Evolutionary conservation across 2,329 filamentous ascomycete genomes (phyloP).

Genomic region (Rhynchosporium agropyri): DNA sequence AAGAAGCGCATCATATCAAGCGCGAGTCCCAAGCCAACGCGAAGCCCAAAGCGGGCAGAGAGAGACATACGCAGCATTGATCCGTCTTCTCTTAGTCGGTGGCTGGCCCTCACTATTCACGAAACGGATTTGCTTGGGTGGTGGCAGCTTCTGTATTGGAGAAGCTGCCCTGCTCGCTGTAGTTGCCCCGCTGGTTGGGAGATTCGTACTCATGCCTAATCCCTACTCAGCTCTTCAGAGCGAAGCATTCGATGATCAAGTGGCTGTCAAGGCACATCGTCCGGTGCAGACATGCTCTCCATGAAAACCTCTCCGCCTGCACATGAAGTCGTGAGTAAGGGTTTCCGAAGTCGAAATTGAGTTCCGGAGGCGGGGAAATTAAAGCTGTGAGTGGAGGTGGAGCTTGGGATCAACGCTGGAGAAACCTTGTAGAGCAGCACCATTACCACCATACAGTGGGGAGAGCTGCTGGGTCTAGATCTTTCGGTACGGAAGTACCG

Average conservation of each 20-base stretch:
- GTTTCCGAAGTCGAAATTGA: not conserved
- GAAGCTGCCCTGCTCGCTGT: conserved; percentile 12
- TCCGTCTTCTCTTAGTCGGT: conserved; percentile 75
- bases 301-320: not conserved
- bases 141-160: conserved; percentile 31
- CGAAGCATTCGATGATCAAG: conserved; percentile 14
- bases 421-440: not conserved
- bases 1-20: conserved; percentile 16
- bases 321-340: not conserved
- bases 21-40: conserved; percentile 27
- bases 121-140: conserved; percentile 70
- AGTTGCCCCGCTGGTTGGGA: conserved; percentile 22
- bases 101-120: conserved; percentile 82
- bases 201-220: conserved; percentile 30
- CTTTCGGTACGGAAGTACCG: not conserved
- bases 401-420: conserved; percentile 3
- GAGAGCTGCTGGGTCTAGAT: conserved; percentile 8
- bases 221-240: conserved; percentile 2
- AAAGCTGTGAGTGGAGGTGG: conserved; percentile 5
- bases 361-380: conserved; percentile 14
- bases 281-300: conserved; percentile 8
- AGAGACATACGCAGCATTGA: conserved; percentile 73
- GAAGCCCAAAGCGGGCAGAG: conserved; percentile 9
- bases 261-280: conserved; percentile 4
- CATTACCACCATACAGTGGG: not conserved